Evolutionary conservation across 345 rosid species (phyloP), one percentile per base, ranked within the genome.

Genomic region (Linum trigynum): DNA sequence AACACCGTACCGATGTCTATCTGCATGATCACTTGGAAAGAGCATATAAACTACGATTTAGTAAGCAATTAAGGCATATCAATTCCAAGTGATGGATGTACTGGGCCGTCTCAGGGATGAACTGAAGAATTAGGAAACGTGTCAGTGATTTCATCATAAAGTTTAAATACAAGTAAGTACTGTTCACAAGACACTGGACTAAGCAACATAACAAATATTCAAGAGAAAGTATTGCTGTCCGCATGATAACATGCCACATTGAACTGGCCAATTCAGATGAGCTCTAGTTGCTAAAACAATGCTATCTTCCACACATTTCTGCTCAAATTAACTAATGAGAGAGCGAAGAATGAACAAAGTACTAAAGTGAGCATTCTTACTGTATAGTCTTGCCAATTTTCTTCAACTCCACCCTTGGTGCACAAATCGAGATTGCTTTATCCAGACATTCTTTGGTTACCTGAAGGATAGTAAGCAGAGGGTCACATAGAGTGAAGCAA

Each of bases 341-440:
- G 48, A 50, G 61, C 66, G 32, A 23, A 64, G 39, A 69, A 16
- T 61, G 57, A 36, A 65, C 35, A 63, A 36, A 64, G 5, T 12
- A 16, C 40, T 50, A 48, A 35, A 66, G 69, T n/a, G 38, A 65
- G 69, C 56, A 61, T 43, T 55, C 94, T 83, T 86, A 92, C 98
- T 92, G 89, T 74, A 92, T 92, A 59, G 80, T 74, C 80, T 77
- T 76, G 79, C 98, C 98, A 67, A 92, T 86, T 80, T 86, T 89
- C 80, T 80, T 89, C 75, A 68, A 80, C 68, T 84, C 91, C 62
- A 84, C 87, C 69, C 88, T 91, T 1, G 97, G 94, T 38, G 88
- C 95, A 79, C 98, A 92, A 64, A 85, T 81, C 12, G 91, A 73
- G 70, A 92, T 89, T 4, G 97, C 96, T 79, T 81, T 83, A 42